A percentile compares a stretch with the other conserved stretches of the same genome.
phyloP scores from a whole-genome alignment of 352 stramenopile species.

The Phytophthora lateralis region DNA sequence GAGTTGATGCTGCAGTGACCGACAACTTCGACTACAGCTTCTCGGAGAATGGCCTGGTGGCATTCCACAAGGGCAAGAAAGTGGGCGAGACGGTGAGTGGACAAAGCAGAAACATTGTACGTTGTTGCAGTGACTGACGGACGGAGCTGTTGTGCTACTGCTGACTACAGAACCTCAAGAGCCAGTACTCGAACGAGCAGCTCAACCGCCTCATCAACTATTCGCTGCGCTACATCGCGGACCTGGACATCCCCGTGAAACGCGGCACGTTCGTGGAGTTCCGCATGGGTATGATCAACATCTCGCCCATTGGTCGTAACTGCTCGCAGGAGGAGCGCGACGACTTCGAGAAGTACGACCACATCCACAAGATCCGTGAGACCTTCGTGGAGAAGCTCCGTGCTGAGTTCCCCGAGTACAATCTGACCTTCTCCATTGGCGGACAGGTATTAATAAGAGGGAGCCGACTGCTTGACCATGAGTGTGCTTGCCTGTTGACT shows the following conservation, averaged over 20 bases:
- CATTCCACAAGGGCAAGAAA: constrained; percentile 95
- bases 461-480: not conserved
- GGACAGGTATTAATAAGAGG: constrained; percentile 84
- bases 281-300: constrained; percentile 99
- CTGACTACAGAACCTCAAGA: constrained; percentile 87
- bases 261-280: constrained; percentile 99
- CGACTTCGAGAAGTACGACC: constrained; percentile 98
- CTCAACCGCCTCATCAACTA: constrained; percentile 98
- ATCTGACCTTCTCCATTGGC: constrained; percentile 98
- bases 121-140: not conserved
- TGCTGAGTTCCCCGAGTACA: constrained; percentile 93
- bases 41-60: constrained; percentile 98
- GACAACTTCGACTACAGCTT: constrained; percentile 99
- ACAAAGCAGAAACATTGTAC: not conserved
- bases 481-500: not conserved
- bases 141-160: not conserved
- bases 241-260: constrained; percentile 98
- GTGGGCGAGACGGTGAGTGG: constrained; percentile 84
- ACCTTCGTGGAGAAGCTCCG: constrained; percentile 97
- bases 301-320: constrained; percentile 98
- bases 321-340: constrained; percentile 98
- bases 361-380: constrained; percentile 93
- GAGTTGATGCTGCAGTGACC: constrained; percentile 63
- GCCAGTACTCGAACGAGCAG: constrained; percentile 96
- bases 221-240: constrained; percentile 93